Conservation (phyloP, 192 early-diverging fungal genomes). For the Entomortierella lignicola region DNA sequence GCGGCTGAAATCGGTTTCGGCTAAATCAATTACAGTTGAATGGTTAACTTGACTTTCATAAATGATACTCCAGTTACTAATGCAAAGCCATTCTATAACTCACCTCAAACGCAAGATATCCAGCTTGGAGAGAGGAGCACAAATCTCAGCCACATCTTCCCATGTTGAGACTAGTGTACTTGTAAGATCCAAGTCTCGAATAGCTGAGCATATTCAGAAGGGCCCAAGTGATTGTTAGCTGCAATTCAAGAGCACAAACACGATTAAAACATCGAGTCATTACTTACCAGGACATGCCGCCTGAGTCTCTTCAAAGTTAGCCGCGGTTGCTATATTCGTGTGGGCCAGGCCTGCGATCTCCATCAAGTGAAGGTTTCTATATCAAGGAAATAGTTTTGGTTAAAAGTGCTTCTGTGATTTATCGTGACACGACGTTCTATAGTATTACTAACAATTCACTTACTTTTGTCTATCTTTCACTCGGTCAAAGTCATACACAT, state of each 20-base stretch:
- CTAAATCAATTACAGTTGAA: slow-evolving; percentile 6
- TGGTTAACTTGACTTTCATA: neutral
- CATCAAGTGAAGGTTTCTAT: slow-evolving; percentile 44
- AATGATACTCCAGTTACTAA: neutral
- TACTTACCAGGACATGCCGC: slow-evolving; percentile 53
- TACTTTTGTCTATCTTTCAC: slow-evolving; percentile 59
- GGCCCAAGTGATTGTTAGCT: no score
- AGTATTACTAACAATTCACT: neutral
- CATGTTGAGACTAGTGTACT: slow-evolving; percentile 62
- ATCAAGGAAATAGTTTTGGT: neutral
- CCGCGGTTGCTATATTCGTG: slow-evolving; percentile 53
- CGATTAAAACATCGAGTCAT: neutral
- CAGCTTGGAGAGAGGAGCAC: slow-evolving; percentile 54
- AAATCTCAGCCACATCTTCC: slow-evolving; percentile 60
- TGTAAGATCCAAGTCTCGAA: slow-evolving; percentile 67
- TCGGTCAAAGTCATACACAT: slow-evolving; percentile 66
- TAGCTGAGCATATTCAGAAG: slow-evolving; percentile 37
- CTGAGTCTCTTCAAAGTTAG: slow-evolving; percentile 49
- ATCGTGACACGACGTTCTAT: neutral
- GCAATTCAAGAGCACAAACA: no score
- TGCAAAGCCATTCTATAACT: neutral
- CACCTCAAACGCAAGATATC: slow-evolving; percentile 62
- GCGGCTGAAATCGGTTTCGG: slow-evolving; percentile 43
- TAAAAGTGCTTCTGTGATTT: neutral
- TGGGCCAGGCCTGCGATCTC: slow-evolving; percentile 53